Evolutionary conservation across 2,329 filamentous ascomycete genomes (phyloP).

Genomic region (Penicillium vulpinum): DNA sequence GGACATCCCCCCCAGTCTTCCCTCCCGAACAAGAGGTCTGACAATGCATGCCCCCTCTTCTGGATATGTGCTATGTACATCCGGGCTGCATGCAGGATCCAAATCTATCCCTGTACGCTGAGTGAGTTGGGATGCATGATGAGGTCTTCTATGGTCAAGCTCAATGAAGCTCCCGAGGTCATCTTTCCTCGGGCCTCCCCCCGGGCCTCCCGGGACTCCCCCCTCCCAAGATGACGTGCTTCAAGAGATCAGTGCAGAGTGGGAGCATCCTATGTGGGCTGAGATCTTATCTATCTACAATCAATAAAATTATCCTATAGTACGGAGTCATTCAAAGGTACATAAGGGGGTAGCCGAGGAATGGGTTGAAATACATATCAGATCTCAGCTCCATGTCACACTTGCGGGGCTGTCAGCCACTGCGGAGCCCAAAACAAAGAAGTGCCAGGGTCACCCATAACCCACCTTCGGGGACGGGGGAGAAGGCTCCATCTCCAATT

Average conservation of each 20-base stretch:
- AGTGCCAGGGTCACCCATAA: conserved; percentile 8
- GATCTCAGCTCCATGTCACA: conserved; percentile 7
- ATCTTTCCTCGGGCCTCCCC: conserved; percentile 2
- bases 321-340: background rate
- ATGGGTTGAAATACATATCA: background rate
- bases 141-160: conserved; percentile 11
- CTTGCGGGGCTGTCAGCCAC: conserved; percentile 11
- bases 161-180: background rate
- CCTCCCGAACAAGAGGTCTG: background rate
- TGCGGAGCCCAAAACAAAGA: conserved; percentile 11
- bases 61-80: conserved; percentile 1
- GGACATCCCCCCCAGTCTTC: background rate
- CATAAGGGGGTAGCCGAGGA: background rate
- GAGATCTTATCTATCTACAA: background rate
- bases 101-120: background rate
- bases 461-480: conserved; percentile 2
- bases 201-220: conserved; percentile 3
- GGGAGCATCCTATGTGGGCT: background rate
- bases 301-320: background rate
- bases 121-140: conserved; percentile 10
- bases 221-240: conserved; percentile 14
- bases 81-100: conserved; percentile 7
- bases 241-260: conserved; percentile 10
- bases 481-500: conserved; percentile 5
- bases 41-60: background rate